Evolutionary conservation across 1,284 basidiomycete species (phyloP).

Genomic region (Ustilago cynodontis): DNA sequence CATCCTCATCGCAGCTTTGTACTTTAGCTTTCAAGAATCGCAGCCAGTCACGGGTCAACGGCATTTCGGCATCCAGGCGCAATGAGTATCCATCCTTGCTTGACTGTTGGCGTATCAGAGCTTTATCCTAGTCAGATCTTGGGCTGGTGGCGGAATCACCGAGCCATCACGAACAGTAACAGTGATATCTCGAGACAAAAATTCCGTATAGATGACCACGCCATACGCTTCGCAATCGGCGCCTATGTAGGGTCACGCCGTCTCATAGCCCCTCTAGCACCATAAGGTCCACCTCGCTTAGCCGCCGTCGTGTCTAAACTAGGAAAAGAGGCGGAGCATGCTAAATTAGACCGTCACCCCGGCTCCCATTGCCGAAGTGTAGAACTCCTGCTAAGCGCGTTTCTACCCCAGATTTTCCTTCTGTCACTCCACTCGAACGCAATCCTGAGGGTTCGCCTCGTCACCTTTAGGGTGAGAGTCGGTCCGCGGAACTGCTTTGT

Average conservation of each 20-base stretch:
- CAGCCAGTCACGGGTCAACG: neutral
- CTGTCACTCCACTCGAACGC: neutral
- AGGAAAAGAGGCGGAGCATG: neutral
- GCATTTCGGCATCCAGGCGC: neutral
- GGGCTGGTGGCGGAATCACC: neutral
- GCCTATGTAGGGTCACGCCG: constrained; percentile 4
- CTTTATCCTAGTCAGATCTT: neutral
- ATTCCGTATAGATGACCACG: neutral
- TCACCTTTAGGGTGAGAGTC: neutral
- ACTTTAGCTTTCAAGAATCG: neutral
- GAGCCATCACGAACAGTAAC: neutral
- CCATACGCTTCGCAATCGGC: neutral
- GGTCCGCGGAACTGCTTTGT: neutral
- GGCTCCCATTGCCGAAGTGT: neutral
- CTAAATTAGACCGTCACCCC: constrained; percentile 3
- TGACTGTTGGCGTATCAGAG: neutral
- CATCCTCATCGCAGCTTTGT: neutral
- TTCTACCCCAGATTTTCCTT: neutral
- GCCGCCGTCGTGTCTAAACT: neutral
- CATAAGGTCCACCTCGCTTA: neutral
- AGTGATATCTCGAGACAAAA: neutral
- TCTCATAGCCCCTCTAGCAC: neutral
- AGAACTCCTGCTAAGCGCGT: neutral
- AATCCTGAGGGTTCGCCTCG: neutral
- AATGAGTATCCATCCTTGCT: neutral